A percentile compares a stretch with the other conserved stretches of the same genome.
Conservation (phyloP, 116 monocot species). For the Iris pallida region DNA sequence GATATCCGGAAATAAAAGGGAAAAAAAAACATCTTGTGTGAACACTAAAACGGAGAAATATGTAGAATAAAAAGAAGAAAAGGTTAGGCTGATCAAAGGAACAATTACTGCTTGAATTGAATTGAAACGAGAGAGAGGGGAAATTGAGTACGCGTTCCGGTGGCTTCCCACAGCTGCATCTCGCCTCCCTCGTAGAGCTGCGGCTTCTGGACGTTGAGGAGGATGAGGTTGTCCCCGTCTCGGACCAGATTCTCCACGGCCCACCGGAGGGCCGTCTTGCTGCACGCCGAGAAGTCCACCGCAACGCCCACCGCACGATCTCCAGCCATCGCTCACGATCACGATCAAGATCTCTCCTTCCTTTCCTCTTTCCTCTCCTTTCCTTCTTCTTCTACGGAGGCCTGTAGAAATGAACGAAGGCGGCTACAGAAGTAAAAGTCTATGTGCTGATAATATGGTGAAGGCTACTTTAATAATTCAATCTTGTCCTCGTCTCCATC, state of each 20-base stretch:
- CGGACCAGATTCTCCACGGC: conserved; percentile 34
- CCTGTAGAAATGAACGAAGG: no score
- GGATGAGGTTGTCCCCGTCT: conserved; percentile 32
- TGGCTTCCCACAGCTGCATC: conserved; percentile 45
- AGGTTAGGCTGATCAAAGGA: background rate
- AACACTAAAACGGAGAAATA: no score
- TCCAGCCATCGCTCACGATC: conserved; percentile 6
- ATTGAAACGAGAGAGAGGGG: background rate
- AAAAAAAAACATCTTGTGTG: no score
- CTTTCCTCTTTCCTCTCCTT: background rate
- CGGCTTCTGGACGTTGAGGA: conserved; percentile 38
- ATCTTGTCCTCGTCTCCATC: no score
- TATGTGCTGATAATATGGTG: no score
- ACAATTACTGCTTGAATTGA: no score
- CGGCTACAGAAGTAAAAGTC: no score
- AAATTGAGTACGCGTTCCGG: conserved; percentile 27
- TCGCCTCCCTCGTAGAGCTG: conserved; percentile 29
- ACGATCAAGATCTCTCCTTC: background rate
- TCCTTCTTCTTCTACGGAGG: no score
- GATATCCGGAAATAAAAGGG: no score
- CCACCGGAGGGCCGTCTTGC: conserved; percentile 38
- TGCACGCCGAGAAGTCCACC: conserved; percentile 46
- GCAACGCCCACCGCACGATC: conserved; percentile 39
- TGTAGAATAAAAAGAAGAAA: background rate
- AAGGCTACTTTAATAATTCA: no score